These are phyloP conservation scores for Boletus tylopilopsis DNA, from an alignment of 768 basidiomycete species.

Conservation along the genomic window DNA sequence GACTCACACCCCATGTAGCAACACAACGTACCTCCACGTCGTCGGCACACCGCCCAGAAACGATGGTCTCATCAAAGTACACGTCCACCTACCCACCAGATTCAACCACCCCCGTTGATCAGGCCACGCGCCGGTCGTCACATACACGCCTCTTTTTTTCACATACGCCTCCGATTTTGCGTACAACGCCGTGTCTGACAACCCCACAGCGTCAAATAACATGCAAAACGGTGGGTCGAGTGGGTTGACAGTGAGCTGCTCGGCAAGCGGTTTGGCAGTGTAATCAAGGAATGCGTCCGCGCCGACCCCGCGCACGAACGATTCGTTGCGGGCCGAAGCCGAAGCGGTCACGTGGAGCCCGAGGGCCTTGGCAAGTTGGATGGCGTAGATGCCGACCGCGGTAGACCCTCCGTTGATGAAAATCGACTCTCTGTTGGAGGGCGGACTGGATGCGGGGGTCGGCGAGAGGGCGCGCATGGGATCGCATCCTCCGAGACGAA, in stretches of 20 bases:
- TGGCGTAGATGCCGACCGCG: conserved; percentile 63
- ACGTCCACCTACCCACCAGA: not conserved
- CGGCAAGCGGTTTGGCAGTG: conserved; percentile 45
- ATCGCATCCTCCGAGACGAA: conserved; percentile 46
- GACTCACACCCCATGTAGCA: not conserved
- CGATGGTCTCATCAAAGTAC: conserved; percentile 31
- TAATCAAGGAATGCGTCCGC: conserved; percentile 74
- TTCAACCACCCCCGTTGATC: conserved; percentile 18
- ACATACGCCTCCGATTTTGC: conserved; percentile 49
- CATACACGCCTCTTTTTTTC: conserved; percentile 45
- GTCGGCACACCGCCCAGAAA: conserved; percentile 54
- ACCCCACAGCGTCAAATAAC: conserved; percentile 57
- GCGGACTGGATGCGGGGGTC: not conserved
- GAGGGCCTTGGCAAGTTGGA: conserved; percentile 66
- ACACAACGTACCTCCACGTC: conserved; percentile 40
- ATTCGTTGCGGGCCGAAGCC: conserved; percentile 58
- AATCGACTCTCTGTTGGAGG: conserved; percentile 41
- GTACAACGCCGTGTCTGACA: conserved; percentile 48
- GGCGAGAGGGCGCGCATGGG: conserved; percentile 27
- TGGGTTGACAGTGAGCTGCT: conserved; percentile 42
- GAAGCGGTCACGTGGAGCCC: conserved; percentile 57
- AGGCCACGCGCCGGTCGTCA: conserved; percentile 50
- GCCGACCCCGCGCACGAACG: conserved; percentile 54
- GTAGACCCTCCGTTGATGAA: conserved; percentile 73
- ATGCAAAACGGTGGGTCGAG: conserved; percentile 52